Evolutionary conservation across 2,329 filamentous ascomycete genomes (phyloP).

Genomic region (Phoma sp.): DNA sequence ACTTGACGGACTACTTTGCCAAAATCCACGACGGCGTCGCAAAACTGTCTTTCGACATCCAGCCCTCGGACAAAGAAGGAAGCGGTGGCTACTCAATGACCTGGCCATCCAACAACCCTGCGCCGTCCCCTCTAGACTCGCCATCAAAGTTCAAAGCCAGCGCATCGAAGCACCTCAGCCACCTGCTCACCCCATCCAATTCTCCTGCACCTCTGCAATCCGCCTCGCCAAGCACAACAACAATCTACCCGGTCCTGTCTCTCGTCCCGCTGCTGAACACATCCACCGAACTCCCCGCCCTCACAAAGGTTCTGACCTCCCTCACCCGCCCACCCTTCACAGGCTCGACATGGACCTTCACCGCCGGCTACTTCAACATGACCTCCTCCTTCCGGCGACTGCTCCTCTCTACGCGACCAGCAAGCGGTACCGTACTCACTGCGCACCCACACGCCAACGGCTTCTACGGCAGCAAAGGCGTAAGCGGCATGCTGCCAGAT

Average conservation of each 20-base stretch:
- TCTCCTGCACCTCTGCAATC: constrained; percentile 33
- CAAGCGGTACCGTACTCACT: constrained; percentile 82
- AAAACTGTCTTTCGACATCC: constrained; percentile 80
- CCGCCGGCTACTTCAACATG: constrained; percentile 98
- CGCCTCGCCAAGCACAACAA: constrained; percentile 54
- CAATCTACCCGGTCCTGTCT: constrained; percentile 85
- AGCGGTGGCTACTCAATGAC: constrained; percentile 61
- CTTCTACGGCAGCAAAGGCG: constrained; percentile 86
- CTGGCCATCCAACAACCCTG: constrained; percentile 79
- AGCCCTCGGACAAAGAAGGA: constrained; percentile 63
- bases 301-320: constrained; percentile 77
- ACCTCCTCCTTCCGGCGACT: constrained; percentile 82
- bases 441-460: constrained; percentile 94
- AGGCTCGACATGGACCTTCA: constrained; percentile 89
- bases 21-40: constrained; percentile 78
- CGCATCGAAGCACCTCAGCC: constrained; percentile 71
- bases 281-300: constrained; percentile 86
- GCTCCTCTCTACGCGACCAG: constrained; percentile 75
- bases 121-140: constrained; percentile 75
- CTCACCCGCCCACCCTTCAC: constrained; percentile 70
- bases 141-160: constrained; percentile 73
- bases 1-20: constrained; percentile 83
- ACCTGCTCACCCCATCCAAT: constrained; percentile 67
- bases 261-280: constrained; percentile 85
- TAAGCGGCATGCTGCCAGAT: constrained; percentile 88